Base-by-base conservation (phyloP, 768 basidiomycete species). In the Agaricus subrufescens region DNA sequence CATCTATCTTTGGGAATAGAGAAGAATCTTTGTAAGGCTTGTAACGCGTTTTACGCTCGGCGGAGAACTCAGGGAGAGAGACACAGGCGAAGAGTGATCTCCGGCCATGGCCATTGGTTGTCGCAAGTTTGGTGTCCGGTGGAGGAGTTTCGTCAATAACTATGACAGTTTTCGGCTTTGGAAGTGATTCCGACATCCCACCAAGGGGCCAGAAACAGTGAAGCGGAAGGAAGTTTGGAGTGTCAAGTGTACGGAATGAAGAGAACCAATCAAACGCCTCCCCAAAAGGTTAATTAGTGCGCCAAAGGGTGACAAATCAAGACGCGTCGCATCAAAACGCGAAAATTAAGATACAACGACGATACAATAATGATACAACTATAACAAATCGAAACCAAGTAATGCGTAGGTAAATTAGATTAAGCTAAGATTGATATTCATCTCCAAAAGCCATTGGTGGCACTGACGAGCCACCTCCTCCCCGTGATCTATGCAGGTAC, bases 391-490 rank as follows among this genome's bases (percentile, higher is more conserved):
- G 25, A 48, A 29, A 1, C 9, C 23, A 15, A 27, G 51, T 52
- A n/a, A 45, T 37, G 5, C 11, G 34, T 34, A 34, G 34, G 34
- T 34, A 6, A 29, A 46, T 37, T 25, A 37, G 14, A 25, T 10
- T 15, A 29, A 46, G 23, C 30, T 52, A 11, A 43, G 42, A 4
- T 45, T 53, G 10, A 53, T 14, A 15, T 49, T 49, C 40, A 56
- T 49, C 27, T 49, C 38, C n/a, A 45, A 38, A 11, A 82, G 67
- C 81, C 81, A 83, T 23, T 65, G 44, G 30, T 65, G 63, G 60
- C 84, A 86, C 42, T 80, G 77, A 23, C 63, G 59, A 31, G 80
- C 83, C 2, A 86, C 58, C 25, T 72, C 60, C 47, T 79, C 73
- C 14, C 80, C 70, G 60, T 87, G 81, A 65, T 78, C 84, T 85